A percentile compares a stretch with the other conserved stretches of the same genome.
Conservation (phyloP, 1,139 yeast genomes). For the Saccharomyces pastorianus region DNA sequence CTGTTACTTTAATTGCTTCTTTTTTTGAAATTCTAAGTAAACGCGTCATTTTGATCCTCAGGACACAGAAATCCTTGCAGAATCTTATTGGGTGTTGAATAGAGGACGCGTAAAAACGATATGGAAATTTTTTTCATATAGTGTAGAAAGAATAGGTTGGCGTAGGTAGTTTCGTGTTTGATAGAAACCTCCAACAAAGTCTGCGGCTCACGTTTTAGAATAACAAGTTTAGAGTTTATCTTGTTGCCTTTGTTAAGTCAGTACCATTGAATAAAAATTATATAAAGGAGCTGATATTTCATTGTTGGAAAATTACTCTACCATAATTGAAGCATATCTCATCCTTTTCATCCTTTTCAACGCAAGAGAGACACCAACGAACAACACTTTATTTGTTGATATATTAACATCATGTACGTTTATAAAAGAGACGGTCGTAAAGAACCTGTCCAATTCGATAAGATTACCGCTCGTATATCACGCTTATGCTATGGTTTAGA, state of each 20-base stretch:
- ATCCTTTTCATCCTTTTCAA: neutral
- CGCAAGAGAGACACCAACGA: neutral
- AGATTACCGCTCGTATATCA: slow-evolving; percentile 58
- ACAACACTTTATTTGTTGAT: neutral
- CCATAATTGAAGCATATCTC: neutral
- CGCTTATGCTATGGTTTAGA: slow-evolving; percentile 79
- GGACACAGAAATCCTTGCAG: neutral
- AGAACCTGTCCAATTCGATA: slow-evolving; percentile 80
- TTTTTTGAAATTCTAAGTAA: neutral
- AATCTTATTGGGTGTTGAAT: neutral
- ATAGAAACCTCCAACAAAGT: neutral
- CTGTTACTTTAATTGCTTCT: neutral
- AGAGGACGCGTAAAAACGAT: neutral
- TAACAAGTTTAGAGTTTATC: neutral
- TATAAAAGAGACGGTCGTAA: slow-evolving; percentile 66
- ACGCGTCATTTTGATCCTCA: slow-evolving; percentile 1
- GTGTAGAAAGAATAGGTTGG: neutral
- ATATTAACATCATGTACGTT: slow-evolving; percentile 14
- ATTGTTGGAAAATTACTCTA: neutral
- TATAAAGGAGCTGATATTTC: neutral
- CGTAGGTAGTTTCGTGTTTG: neutral
- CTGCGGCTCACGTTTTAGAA: neutral
- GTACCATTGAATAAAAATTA: neutral
- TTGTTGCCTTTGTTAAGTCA: neutral
- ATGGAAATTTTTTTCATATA: neutral